Evolutionary conservation across 164 flowering plant species (phyloP), one percentile per base, ranked within the genome.

Genomic region (Umbellularia californica): DNA sequence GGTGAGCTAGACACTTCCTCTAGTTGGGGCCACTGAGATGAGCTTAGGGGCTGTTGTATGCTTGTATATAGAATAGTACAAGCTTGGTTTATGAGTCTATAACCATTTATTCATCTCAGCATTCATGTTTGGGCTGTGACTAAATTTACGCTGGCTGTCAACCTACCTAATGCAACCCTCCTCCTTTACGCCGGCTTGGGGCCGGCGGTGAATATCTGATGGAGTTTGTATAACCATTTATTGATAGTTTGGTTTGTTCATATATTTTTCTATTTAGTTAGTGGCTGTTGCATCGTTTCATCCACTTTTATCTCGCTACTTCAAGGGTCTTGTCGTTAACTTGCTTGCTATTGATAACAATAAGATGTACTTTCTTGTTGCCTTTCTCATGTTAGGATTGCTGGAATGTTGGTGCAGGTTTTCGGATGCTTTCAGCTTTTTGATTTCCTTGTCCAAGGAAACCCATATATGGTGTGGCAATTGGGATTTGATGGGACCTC

Each of bases 401-500:
- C 58, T 66, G 51, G 62, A 27, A 15, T 58, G 77, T 50, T 64
- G 5, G 25, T 77, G 69, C 88, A 94, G 98, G 98, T 95, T 95
- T 84, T 81, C 85, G 5, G 98, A 91, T 79, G 81, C 97, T 65
- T 95, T 88, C 83, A 87, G 79, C 71, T 89, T 82, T 65, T 84
- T 93, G 83, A 85, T 84, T 55, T 69, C 73, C 72, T 81, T 88
- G 80, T 87, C 97, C 3, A 77, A 78, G 65, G 91, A 86, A 69
- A 78, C 66, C 27, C 98, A 95, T 77, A 84, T 90, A 5, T 95
- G 98, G 98, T 95, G 98, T 78, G 88, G 88, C 58, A 82, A 75
- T 55, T 84, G 90, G 91, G 97, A 88, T 67, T 65, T 95, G 72
- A 95, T 95, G 94, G 92, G 90, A 10, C 95, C 97, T 67, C 92